These are phyloP conservation scores for Scleroderma citrinum DNA, from an alignment of 768 basidiomycete species.

Conservation along the genomic window DNA sequence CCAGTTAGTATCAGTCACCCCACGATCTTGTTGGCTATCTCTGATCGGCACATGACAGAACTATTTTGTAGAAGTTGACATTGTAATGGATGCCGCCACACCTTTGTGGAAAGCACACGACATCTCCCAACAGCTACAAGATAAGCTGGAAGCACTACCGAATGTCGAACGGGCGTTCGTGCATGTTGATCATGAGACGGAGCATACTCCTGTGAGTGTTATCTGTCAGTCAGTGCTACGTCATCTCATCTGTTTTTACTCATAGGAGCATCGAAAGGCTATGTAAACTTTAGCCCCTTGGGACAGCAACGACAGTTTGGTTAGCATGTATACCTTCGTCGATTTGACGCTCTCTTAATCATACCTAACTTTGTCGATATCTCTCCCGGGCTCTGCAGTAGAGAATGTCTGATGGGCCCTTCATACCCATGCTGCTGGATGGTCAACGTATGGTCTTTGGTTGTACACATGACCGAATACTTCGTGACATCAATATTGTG, in stretches of 20 bases:
- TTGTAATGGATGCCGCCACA: slow-evolving; percentile 86
- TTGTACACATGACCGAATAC: too few relatives aligned
- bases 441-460: too few relatives aligned
- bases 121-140: slow-evolving; percentile 76
- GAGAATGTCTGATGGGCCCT: too few relatives aligned
- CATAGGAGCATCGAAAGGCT: slow-evolving; percentile 41
- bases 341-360: background rate
- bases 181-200: slow-evolving; percentile 91
- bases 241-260: background rate
- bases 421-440: too few relatives aligned
- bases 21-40: background rate
- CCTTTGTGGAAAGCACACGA: slow-evolving; percentile 89
- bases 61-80: slow-evolving; percentile 93
- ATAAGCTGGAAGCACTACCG: slow-evolving; percentile 83
- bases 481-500: too few relatives aligned
- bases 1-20: slow-evolving; percentile 40
- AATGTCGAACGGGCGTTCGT: slow-evolving; percentile 93
- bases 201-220: slow-evolving; percentile 56
- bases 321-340: background rate
- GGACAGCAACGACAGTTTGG: too few relatives aligned
- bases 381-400: too few relatives aligned
- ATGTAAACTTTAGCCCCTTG: slow-evolving; percentile 5
- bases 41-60: slow-evolving; percentile 38
- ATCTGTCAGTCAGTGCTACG: background rate
- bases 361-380: background rate